phyloP scores from a whole-genome alignment of 2,329 filamentous ascomycete species.

The Trichophyton benhamiae region DNA sequence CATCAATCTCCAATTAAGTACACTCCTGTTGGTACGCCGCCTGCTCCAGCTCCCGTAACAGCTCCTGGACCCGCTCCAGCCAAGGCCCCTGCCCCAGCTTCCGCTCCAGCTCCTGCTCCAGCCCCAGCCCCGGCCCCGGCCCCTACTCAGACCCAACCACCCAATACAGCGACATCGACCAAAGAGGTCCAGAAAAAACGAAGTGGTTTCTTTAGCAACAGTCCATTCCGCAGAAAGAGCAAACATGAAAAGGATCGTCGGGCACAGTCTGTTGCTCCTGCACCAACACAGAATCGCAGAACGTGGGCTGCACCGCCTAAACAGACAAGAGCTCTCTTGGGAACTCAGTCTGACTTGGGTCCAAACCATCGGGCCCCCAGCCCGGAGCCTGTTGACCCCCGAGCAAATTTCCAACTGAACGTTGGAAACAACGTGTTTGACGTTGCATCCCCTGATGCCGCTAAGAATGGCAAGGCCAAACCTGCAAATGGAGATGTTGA shows the following conservation, averaged over 20 bases:
- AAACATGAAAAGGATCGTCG: slow-evolving; percentile 55
- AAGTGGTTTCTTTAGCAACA: slow-evolving; percentile 85
- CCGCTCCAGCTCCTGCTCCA: not conserved
- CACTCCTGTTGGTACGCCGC: not conserved
- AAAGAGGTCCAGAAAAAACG: slow-evolving; percentile 57
- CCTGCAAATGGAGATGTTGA: slow-evolving; percentile 53
- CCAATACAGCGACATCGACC: slow-evolving; percentile 43
- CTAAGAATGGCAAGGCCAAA: slow-evolving; percentile 31
- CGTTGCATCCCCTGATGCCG: slow-evolving; percentile 62
- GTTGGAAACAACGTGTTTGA: slow-evolving; percentile 94
- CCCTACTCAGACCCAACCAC: slow-evolving; percentile 9
- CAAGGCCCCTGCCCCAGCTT: not conserved
- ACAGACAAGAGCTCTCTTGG: not conserved
- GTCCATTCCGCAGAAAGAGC: slow-evolving; percentile 87
- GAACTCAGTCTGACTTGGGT: slow-evolving; percentile 15
- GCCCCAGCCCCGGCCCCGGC: slow-evolving; percentile 22
- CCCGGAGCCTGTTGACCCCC: slow-evolving; percentile 73
- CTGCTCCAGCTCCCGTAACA: not conserved
- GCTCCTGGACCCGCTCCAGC: not conserved
- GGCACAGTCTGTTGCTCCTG: slow-evolving; percentile 23
- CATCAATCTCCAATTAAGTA: slow-evolving; percentile 62
- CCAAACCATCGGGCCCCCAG: slow-evolving; percentile 39
- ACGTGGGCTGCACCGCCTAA: slow-evolving; percentile 35
- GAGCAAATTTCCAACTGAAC: slow-evolving; percentile 84
- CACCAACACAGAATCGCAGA: slow-evolving; percentile 34